phyloP scores from a whole-genome alignment of 192 early-diverging fungal species.

The Linnemannia exigua region DNA sequence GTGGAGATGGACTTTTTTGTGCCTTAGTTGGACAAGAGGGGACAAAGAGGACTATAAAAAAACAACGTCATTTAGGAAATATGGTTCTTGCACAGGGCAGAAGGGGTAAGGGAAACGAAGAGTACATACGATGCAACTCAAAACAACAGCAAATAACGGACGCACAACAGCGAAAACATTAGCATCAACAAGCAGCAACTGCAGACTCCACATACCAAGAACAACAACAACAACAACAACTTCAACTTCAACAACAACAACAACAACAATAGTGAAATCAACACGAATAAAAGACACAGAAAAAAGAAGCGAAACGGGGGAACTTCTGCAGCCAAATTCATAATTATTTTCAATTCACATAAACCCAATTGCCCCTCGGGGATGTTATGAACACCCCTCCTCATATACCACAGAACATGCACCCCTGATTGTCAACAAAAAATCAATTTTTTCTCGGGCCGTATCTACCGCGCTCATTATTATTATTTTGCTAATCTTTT shows the following conservation, averaged over 20 bases:
- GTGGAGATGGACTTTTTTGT: neutral
- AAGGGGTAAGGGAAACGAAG: neutral
- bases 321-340: neutral
- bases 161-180: neutral
- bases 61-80: neutral
- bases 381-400: too few relatives aligned
- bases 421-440: too few relatives aligned
- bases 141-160: neutral
- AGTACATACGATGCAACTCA: neutral
- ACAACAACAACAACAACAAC: too few relatives aligned
- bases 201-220: too few relatives aligned
- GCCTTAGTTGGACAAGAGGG: neutral
- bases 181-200: too few relatives aligned
- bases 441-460: conserved; percentile 18
- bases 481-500: neutral
- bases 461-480: conserved; percentile 3
- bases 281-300: too few relatives aligned
- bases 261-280: neutral
- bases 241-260: neutral
- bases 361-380: neutral
- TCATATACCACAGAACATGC: too few relatives aligned
- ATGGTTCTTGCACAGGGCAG: neutral
- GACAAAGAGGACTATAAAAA: neutral
- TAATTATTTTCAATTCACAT: neutral
- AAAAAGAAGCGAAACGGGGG: neutral